Conservation (phyloP, 2,329 filamentous ascomycete species). For the Trichothecium sympodiale region DNA sequence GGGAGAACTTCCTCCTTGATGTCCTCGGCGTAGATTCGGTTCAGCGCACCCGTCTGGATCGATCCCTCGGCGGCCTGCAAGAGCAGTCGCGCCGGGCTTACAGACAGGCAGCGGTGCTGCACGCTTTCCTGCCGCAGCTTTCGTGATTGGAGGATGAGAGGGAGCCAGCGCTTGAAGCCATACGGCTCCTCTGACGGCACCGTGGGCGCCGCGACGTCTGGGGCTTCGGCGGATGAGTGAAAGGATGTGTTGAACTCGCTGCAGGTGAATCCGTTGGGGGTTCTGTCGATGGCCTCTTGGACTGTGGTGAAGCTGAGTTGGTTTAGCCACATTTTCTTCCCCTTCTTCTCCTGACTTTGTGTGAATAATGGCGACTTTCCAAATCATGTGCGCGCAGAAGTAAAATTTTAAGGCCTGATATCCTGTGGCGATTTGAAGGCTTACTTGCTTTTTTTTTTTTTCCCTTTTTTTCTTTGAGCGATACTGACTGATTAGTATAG, state of each 20-base stretch:
- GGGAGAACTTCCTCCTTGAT: slow-evolving; percentile 18
- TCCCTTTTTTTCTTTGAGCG: too few relatives aligned
- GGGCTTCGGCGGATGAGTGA: slow-evolving; percentile 14
- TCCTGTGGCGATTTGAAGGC: too few relatives aligned
- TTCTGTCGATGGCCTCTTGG: too few relatives aligned
- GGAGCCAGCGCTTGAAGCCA: slow-evolving; percentile 29
- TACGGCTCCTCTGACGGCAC: slow-evolving; percentile 21
- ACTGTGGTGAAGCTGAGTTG: too few relatives aligned
- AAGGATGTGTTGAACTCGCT: slow-evolving; percentile 28
- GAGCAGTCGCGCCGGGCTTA: slow-evolving; percentile 17
- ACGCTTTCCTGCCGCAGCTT: slow-evolving; percentile 10
- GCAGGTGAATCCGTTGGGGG: too few relatives aligned
- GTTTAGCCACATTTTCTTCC: too few relatives aligned
- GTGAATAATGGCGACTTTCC: too few relatives aligned
- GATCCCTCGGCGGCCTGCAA: slow-evolving; percentile 18
- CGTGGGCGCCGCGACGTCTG: slow-evolving; percentile 15
- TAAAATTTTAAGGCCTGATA: too few relatives aligned
- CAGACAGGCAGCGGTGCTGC: slow-evolving; percentile 19
- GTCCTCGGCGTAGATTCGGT: slow-evolving; percentile 19
- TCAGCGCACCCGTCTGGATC: slow-evolving; percentile 16
- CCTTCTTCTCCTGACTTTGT: too few relatives aligned
- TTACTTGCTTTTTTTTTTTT: too few relatives aligned
- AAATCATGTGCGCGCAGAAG: too few relatives aligned
- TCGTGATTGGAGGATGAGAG: slow-evolving; percentile 24
- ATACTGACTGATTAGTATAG: too few relatives aligned